Evolutionary conservation across 2,329 filamentous ascomycete species (phyloP).

Genomic region (Fusarium brachygibbosum): DNA sequence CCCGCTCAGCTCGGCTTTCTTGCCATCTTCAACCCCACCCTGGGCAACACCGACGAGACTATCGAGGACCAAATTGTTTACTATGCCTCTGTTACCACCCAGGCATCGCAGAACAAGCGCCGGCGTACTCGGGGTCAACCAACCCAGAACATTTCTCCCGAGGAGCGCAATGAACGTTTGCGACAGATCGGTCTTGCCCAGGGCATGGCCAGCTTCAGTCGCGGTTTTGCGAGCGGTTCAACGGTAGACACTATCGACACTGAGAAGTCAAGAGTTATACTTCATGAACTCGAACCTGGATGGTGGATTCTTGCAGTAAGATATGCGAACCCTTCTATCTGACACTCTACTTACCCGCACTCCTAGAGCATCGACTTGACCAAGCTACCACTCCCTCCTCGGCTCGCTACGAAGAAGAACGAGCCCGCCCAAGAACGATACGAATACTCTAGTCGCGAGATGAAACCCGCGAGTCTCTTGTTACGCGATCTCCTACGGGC

Average conservation of each 20-base stretch:
- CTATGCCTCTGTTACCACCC: conserved; percentile 76
- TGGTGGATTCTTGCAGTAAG: conserved; percentile 97
- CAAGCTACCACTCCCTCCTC: conserved; percentile 72
- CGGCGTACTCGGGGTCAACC: conserved; percentile 59
- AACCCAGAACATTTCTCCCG: conserved; percentile 63
- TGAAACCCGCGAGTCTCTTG: conserved; percentile 84
- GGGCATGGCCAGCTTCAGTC: conserved; percentile 94
- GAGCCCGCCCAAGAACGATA: conserved; percentile 61
- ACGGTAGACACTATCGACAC: conserved; percentile 90
- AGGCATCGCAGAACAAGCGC: conserved; percentile 56
- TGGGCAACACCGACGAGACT: conserved; percentile 71
- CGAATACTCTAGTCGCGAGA: conserved; percentile 91
- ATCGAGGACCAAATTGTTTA: conserved; percentile 91
- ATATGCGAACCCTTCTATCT: background rate
- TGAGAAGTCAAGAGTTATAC: conserved; percentile 84
- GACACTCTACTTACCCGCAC: conserved; percentile 14
- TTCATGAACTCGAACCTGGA: conserved; percentile 87
- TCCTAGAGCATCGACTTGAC: conserved; percentile 77
- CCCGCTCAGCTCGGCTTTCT: conserved; percentile 92
- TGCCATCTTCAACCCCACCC: conserved; percentile 92
- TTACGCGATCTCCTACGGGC: conserved; percentile 85
- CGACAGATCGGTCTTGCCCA: conserved; percentile 96
- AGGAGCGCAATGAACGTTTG: conserved; percentile 86
- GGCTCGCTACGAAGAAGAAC: conserved; percentile 59
- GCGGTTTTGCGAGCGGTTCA: conserved; percentile 83